These are phyloP conservation scores for Sanghuangporus baumii DNA, from an alignment of 1,284 basidiomycete genomes.

Conservation along the genomic window DNA sequence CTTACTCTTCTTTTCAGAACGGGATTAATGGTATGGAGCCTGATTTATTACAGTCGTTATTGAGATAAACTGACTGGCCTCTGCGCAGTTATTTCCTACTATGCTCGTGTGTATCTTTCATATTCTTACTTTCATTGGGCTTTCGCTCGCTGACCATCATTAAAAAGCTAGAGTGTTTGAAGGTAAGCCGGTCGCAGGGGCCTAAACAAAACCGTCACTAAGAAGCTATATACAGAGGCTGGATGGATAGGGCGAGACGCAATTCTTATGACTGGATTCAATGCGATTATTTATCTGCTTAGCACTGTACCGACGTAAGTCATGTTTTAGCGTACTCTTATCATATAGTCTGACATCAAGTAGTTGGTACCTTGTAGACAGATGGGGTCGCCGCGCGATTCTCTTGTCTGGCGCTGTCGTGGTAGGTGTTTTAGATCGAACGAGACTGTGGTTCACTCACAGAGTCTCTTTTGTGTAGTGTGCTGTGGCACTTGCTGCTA, in stretches of 20 bases:
- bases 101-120: conserved; percentile 64
- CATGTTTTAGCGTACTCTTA: neutral
- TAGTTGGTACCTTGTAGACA: conserved; percentile 96
- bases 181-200: conserved; percentile 40
- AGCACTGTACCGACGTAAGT: conserved; percentile 79
- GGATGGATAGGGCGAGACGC: conserved; percentile 98
- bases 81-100: conserved; percentile 82
- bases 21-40: conserved; percentile 74
- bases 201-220: neutral
- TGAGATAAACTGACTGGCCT: conserved; percentile 3
- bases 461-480: conserved; percentile 44
- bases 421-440: conserved; percentile 42
- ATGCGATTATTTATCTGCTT: conserved; percentile 81
- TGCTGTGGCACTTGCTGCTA: conserved; percentile 68
- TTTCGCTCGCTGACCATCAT: conserved; percentile 14
- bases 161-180: conserved; percentile 73
- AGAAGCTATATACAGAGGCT: conserved; percentile 57
- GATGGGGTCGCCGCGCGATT: conserved; percentile 86
- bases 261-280: conserved; percentile 96
- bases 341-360: neutral
- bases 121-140: conserved; percentile 11
- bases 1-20: conserved; percentile 45
- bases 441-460: conserved; percentile 1
- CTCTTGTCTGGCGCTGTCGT: conserved; percentile 86
- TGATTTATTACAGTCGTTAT: neutral